Conservation (phyloP, 306 rosid genomes). For the Quercus engelmannii region DNA sequence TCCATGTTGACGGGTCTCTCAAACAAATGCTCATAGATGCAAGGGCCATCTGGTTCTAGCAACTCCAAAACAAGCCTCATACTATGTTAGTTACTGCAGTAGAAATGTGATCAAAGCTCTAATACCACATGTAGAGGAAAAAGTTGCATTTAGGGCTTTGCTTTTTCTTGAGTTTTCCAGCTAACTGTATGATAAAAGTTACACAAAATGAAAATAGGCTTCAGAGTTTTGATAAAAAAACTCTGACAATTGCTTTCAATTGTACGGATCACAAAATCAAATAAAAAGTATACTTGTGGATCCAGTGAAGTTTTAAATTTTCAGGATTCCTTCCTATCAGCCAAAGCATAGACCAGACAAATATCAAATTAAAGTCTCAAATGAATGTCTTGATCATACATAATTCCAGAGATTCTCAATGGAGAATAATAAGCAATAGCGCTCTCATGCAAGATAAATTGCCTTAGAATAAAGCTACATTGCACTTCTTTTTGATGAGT, state of each 20-base stretch:
- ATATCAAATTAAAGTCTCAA: slow-evolving; percentile 17
- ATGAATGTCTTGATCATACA: slow-evolving; percentile 2
- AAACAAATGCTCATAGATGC: slow-evolving; percentile 94
- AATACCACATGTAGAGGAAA: slow-evolving; percentile 13
- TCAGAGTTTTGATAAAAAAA: slow-evolving; percentile 5
- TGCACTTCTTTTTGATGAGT: slow-evolving; percentile 7
- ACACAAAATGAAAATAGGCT: slow-evolving; percentile 10
- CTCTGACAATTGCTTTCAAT: slow-evolving; percentile 13
- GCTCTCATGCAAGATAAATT: background rate
- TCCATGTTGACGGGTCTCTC: slow-evolving; percentile 88
- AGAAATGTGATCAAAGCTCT: slow-evolving; percentile 23
- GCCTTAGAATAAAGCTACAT: slow-evolving; percentile 3
- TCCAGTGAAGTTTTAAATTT: slow-evolving; percentile 25
- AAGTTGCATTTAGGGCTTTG: slow-evolving; percentile 20
- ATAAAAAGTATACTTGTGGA: background rate
- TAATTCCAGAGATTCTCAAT: slow-evolving; percentile 10
- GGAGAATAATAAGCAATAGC: slow-evolving; percentile 2
- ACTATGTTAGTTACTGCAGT: slow-evolving; percentile 2
- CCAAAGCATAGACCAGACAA: slow-evolving; percentile 7
- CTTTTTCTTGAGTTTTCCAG: slow-evolving; percentile 41
- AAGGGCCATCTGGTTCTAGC: slow-evolving; percentile 90
- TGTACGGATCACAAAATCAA: background rate
- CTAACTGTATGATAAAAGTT: slow-evolving; percentile 24
- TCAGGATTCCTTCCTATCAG: background rate
- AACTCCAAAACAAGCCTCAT: slow-evolving; percentile 20